Evolutionary conservation across 208 protist species (phyloP).

Genomic region (Acanthamoeba rhysodes): DNA sequence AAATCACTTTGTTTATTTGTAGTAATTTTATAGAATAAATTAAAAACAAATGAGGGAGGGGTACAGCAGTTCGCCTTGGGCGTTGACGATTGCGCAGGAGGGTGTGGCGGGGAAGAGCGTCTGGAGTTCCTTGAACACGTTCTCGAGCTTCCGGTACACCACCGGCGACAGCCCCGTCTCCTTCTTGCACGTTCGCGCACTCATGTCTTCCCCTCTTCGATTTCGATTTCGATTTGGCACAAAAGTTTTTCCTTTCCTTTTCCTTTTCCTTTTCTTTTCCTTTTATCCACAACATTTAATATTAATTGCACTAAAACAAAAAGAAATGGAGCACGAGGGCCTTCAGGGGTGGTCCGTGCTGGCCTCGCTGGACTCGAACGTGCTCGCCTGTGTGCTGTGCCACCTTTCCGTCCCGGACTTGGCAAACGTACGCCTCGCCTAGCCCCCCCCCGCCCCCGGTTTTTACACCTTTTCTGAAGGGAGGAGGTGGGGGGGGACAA

Average conservation of each 20-base stretch:
- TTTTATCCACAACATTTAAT: not conserved
- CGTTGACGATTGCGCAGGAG: constrained; percentile 62
- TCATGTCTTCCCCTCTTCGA: not conserved
- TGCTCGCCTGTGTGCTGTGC: too few relatives aligned
- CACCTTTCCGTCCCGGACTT: too few relatives aligned
- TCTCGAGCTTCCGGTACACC: constrained; percentile 44
- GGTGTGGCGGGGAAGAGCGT: constrained; percentile 48
- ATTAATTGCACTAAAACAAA: too few relatives aligned
- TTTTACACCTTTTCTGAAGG: too few relatives aligned
- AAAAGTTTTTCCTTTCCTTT: not conserved
- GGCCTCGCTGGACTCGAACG: too few relatives aligned
- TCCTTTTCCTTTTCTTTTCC: too few relatives aligned
- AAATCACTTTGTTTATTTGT: too few relatives aligned
- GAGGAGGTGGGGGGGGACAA: not conserved
- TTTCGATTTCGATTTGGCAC: too few relatives aligned
- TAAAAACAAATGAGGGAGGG: not conserved
- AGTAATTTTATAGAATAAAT: not conserved
- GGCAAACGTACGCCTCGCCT: too few relatives aligned
- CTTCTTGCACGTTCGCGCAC: constrained; percentile 36
- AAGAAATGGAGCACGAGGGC: too few relatives aligned
- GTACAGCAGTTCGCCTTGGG: constrained; percentile 45
- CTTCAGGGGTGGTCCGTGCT: not conserved
- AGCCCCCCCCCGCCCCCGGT: too few relatives aligned
- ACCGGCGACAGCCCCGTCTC: constrained; percentile 43
- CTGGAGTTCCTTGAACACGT: constrained; percentile 69